These are phyloP conservation scores for Aspergillus udagawae DNA, from an alignment of 2,329 filamentous ascomycete species.

Conservation along the genomic window DNA sequence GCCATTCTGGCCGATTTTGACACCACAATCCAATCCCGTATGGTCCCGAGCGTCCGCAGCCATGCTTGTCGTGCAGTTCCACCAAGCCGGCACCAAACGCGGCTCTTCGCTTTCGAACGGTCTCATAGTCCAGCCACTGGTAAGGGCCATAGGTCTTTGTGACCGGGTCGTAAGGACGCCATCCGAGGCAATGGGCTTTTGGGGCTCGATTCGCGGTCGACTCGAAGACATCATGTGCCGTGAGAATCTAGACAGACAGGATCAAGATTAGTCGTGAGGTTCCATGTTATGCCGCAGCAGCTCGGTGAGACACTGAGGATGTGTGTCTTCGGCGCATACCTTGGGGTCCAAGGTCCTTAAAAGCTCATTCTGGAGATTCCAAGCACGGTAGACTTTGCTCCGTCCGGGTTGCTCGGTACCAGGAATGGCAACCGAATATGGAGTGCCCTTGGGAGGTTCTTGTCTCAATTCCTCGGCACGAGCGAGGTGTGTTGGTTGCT, in stretches of 20 bases:
- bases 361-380: conserved; percentile 68
- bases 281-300: background rate
- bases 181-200: conserved; percentile 71
- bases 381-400: conserved; percentile 77
- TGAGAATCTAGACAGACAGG: conserved; percentile 47
- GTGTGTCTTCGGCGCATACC: conserved; percentile 30
- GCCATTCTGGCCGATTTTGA: conserved; percentile 85
- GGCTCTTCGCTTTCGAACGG: conserved; percentile 73
- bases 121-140: conserved; percentile 76
- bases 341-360: conserved; percentile 69
- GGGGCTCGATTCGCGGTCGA: conserved; percentile 58
- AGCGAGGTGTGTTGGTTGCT: conserved; percentile 30
- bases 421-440: conserved; percentile 74
- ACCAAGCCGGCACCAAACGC: conserved; percentile 83
- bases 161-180: conserved; percentile 70
- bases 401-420: conserved; percentile 70
- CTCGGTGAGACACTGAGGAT: no score
- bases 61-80: conserved; percentile 71
- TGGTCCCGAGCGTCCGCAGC: conserved; percentile 58
- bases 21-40: conserved; percentile 81
- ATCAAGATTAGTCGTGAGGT: background rate
- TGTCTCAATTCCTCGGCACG: conserved; percentile 50
- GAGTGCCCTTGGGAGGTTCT: conserved; percentile 67
- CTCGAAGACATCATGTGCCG: conserved; percentile 79
- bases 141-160: conserved; percentile 74